phyloP scores from a whole-genome alignment of 2,329 filamentous ascomycete genomes.

The Graphilbum ipis-grandicollis region DNA sequence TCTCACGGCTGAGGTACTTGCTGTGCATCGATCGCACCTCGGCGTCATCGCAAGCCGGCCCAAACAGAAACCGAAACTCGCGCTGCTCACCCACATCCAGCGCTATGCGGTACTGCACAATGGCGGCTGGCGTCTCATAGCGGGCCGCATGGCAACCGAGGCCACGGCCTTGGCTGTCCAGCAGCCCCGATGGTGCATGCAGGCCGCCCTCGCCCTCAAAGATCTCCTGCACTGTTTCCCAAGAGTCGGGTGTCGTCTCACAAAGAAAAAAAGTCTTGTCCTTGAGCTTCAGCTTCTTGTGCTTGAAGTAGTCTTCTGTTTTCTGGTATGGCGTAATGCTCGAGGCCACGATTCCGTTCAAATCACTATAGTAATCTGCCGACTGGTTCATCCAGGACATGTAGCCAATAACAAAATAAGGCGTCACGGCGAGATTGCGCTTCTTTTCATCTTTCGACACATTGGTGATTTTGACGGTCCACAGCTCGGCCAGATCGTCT shows the following conservation, averaged over 20 bases:
- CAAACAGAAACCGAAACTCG: conserved; percentile 36
- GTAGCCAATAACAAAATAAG: conserved; percentile 40
- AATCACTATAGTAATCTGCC: conserved; percentile 29
- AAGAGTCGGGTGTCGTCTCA: conserved; percentile 30
- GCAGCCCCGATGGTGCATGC: conserved; percentile 28
- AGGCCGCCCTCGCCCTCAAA: conserved; percentile 40
- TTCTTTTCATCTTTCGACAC: conserved; percentile 22
- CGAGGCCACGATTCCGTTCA: conserved; percentile 31
- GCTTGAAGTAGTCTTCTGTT: conserved; percentile 37
- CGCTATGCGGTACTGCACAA: conserved; percentile 30
- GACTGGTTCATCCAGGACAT: conserved; percentile 47
- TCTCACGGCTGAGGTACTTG: conserved; percentile 30
- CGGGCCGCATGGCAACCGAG: conserved; percentile 30
- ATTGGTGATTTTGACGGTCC: conserved; percentile 35
- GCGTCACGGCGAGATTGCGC: conserved; percentile 32
- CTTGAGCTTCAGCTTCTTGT: conserved; percentile 34
- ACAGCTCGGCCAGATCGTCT: conserved; percentile 36
- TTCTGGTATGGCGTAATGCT: conserved; percentile 40
- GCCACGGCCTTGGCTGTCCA: conserved; percentile 11
- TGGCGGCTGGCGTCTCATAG: conserved; percentile 36
- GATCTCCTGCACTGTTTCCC: conserved; percentile 31
- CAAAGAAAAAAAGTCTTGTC: conserved; percentile 41
- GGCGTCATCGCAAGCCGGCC: conserved; percentile 32
- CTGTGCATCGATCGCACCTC: conserved; percentile 27
- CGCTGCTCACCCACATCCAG: conserved; percentile 21